Evolutionary conservation across 176 grass and related monocot genomes (phyloP).

Genomic region (Pharus latifolius): DNA sequence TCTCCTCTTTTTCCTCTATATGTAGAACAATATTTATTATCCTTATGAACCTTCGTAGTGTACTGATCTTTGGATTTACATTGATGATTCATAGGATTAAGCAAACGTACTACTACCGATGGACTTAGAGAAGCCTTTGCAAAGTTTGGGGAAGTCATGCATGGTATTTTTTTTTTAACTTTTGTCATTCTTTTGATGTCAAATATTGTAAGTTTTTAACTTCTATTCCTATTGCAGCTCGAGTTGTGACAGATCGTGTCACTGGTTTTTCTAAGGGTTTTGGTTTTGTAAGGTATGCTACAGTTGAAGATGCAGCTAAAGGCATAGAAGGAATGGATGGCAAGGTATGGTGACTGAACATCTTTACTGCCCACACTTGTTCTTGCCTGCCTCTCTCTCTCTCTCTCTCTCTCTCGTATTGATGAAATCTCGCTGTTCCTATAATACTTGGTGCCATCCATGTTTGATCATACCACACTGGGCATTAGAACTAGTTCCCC

Average conservation of each 20-base stretch:
- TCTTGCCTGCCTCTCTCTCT: background rate
- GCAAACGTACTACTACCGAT: conserved; percentile 81
- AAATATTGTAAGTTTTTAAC: conserved; percentile 1
- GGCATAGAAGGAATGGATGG: conserved; percentile 91
- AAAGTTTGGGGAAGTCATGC: conserved; percentile 73
- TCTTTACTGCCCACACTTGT: background rate
- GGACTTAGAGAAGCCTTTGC: conserved; percentile 68
- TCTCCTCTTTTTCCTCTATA: too few relatives aligned
- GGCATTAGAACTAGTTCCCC: too few relatives aligned
- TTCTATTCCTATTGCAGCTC: conserved; percentile 45
- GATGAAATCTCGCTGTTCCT: background rate
- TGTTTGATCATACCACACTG: background rate
- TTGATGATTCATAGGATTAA: conserved; percentile 48
- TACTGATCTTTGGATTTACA: background rate
- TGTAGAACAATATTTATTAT: too few relatives aligned
- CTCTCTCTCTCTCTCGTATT: background rate
- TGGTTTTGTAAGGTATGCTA: conserved; percentile 78
- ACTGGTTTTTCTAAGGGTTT: conserved; percentile 83
- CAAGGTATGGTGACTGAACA: conserved; percentile 43
- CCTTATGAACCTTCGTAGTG: too few relatives aligned
- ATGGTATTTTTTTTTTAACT: conserved; percentile 43
- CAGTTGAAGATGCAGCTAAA: conserved; percentile 58
- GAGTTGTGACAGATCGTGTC: conserved; percentile 67
- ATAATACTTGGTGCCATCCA: background rate
- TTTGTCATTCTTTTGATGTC: background rate